Evolutionary conservation across 371 early-diverging fungal species (phyloP).

Genomic region (Batrachochytrium dendrobatidis): DNA sequence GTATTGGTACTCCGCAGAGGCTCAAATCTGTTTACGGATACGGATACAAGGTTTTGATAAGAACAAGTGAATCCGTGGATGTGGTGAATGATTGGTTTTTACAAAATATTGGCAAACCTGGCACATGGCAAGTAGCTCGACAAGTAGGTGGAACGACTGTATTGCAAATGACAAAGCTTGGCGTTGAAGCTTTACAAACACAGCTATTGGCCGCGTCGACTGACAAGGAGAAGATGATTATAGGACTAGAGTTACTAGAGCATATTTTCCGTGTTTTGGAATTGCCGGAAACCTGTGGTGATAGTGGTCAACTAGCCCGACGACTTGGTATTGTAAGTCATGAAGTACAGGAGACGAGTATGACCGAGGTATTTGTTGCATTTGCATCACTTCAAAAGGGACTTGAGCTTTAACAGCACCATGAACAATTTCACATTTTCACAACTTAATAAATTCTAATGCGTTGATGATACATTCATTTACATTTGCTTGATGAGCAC

Average conservation of each 20-base stretch:
- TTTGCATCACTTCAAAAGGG: slow-evolving; percentile 1
- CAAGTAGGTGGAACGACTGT: background rate
- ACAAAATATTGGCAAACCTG: background rate
- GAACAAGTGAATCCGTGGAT: background rate
- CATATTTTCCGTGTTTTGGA: slow-evolving; percentile 1
- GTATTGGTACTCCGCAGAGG: slow-evolving; percentile 51
- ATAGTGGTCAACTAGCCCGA: background rate
- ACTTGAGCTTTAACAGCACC: too few species aligned
- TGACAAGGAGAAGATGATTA: background rate
- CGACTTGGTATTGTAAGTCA: background rate
- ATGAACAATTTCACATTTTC: too few species aligned
- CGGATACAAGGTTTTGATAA: background rate
- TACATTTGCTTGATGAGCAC: too few species aligned
- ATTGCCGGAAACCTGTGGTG: background rate
- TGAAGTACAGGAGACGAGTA: slow-evolving; percentile 2
- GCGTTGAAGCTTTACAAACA: background rate
- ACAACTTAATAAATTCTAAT: too few species aligned
- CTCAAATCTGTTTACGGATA: slow-evolving; percentile 20
- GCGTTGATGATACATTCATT: too few species aligned
- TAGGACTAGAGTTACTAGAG: background rate
- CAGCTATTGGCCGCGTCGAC: background rate
- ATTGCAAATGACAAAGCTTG: background rate
- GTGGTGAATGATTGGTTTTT: slow-evolving; percentile 2
- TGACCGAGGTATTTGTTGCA: slow-evolving; percentile 6
- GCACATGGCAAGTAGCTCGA: background rate